These are phyloP conservation scores for Calycina herbarum DNA, from an alignment of 2,329 filamentous ascomycete genomes.

Conservation along the genomic window DNA sequence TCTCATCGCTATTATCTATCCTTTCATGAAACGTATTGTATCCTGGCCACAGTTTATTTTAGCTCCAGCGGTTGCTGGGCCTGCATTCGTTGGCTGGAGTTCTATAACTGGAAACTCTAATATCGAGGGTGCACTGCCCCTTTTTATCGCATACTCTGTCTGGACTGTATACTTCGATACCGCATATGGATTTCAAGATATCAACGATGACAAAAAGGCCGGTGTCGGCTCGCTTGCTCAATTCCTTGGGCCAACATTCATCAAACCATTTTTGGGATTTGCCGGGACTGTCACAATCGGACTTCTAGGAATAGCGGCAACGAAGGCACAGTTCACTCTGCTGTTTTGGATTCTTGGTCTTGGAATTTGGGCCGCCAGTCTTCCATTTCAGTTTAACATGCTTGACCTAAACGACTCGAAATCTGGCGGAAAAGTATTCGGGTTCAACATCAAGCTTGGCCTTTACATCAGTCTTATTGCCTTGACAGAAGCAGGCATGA, in stretches of 20 bases:
- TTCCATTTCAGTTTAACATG: constrained; percentile 2
- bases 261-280: background rate
- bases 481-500: background rate
- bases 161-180: constrained; percentile 10
- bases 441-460: constrained; percentile 9
- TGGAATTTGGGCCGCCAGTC: constrained; percentile 7
- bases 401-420: constrained; percentile 2
- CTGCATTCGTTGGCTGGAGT: constrained; percentile 5
- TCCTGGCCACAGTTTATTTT: constrained; percentile 5
- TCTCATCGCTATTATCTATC: constrained; percentile 2
- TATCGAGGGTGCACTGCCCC: background rate
- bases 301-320: constrained; percentile 2
- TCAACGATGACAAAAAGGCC: constrained; percentile 9
- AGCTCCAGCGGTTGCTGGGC: constrained; percentile 3
- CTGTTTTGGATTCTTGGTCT: constrained; percentile 11
- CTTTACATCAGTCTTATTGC: constrained; percentile 7
- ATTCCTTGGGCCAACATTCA: constrained; percentile 5
- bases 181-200: constrained; percentile 7
- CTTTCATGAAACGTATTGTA: constrained; percentile 9
- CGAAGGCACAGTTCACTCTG: constrained; percentile 2
- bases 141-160: constrained; percentile 3
- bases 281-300: background rate
- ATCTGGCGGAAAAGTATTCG: constrained; percentile 6
- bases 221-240: constrained; percentile 6
- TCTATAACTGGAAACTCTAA: background rate